phyloP scores from a whole-genome alignment of 257 asterid genomes.

The Solanum dulcamara region DNA sequence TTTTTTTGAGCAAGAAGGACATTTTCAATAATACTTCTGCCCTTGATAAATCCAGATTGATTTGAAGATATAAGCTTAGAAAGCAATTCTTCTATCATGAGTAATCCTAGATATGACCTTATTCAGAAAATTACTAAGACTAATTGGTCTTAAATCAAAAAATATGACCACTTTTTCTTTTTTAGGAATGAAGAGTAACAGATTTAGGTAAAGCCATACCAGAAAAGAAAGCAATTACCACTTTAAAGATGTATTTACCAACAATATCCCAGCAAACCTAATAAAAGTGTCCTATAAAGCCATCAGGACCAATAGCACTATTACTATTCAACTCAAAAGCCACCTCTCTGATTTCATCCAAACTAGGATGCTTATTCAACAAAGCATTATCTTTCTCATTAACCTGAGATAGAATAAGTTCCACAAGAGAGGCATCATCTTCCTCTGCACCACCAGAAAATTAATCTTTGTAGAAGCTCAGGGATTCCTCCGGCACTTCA shows the following conservation, averaged over 20 bases:
- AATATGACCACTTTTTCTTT: too few relatives aligned
- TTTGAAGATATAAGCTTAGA: too few relatives aligned
- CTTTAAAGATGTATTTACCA: neutral
- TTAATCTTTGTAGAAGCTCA: too few relatives aligned
- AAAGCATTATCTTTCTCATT: neutral
- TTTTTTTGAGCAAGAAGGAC: too few relatives aligned
- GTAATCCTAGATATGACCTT: too few relatives aligned
- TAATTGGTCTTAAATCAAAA: too few relatives aligned
- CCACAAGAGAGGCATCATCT: neutral
- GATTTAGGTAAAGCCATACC: neutral
- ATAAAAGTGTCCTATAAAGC: too few relatives aligned
- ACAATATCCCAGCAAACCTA: too few relatives aligned
- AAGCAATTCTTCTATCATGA: too few relatives aligned
- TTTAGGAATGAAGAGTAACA: neutral
- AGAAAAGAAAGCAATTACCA: neutral
- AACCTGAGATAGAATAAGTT: neutral
- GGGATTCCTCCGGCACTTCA: neutral
- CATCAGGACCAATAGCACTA: neutral
- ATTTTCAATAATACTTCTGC: too few relatives aligned
- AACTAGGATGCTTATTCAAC: neutral
- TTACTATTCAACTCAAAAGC: neutral
- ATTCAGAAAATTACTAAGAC: too few relatives aligned
- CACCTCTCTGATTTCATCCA: neutral
- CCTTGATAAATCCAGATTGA: too few relatives aligned
- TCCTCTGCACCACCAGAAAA: neutral